These are phyloP conservation scores for Plasmodium gaboni DNA, from an alignment of 169 alveolate species.

Conservation along the genomic window DNA sequence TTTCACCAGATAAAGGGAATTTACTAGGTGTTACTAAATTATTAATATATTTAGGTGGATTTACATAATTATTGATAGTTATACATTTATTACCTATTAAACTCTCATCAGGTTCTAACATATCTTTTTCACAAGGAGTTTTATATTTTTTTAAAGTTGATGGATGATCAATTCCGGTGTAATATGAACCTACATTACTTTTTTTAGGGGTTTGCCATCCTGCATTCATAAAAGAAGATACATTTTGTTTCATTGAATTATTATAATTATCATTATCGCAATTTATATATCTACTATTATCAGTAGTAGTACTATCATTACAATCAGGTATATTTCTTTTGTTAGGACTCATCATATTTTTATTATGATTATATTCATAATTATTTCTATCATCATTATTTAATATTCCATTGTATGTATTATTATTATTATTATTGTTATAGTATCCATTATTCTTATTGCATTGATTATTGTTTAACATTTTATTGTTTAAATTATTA, in stretches of 20 bases:
- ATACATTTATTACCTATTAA: conserved; percentile 76
- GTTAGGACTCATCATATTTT: background rate
- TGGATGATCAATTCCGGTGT: conserved; percentile 51
- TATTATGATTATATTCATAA: no score
- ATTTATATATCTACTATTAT: conserved; percentile 1
- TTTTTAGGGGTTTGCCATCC: conserved; percentile 71
- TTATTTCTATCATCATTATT: background rate
- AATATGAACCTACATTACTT: conserved; percentile 46
- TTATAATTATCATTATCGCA: background rate
- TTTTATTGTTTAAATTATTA: background rate
- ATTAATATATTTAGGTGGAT: conserved; percentile 70
- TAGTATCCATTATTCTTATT: background rate
- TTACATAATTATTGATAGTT: conserved; percentile 73
- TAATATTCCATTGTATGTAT: background rate
- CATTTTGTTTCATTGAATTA: conserved; percentile 3
- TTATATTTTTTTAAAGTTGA: conserved; percentile 55
- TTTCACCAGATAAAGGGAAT: conserved; percentile 74
- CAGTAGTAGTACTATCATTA: background rate
- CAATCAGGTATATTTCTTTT: background rate
- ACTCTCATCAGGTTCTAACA: conserved; percentile 73
- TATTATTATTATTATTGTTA: background rate
- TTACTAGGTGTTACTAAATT: conserved; percentile 29
- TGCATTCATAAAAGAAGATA: conserved; percentile 37
- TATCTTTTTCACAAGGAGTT: conserved; percentile 76
- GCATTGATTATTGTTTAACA: background rate